A percentile compares a stretch with the other conserved stretches of the same genome.
Evolutionary conservation across 495 filamentous ascomycete species (phyloP).

Genomic region (Podospora pseudoanserina): DNA sequence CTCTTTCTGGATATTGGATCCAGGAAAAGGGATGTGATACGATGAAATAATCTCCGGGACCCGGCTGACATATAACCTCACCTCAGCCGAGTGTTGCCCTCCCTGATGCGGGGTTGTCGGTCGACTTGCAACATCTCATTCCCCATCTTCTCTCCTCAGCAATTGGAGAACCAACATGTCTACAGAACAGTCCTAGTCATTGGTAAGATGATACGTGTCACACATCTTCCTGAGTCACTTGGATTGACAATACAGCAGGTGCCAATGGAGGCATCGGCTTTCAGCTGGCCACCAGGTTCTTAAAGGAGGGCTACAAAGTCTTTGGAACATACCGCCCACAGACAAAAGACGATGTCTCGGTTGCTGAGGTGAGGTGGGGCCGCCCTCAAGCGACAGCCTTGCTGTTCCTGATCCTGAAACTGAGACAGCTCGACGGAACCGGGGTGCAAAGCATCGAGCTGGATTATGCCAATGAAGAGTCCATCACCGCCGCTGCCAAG

Average conservation of each 20-base stretch:
- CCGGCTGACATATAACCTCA: not conserved
- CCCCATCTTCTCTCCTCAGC: not conserved
- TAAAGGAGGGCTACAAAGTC: constrained; percentile 10
- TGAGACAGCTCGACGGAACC: not conserved
- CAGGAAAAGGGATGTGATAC: too few relatives aligned
- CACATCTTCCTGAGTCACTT: not conserved
- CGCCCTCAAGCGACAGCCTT: constrained; percentile 10
- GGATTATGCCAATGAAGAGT: not conserved
- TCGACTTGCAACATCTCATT: not conserved
- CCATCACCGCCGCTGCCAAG: not conserved
- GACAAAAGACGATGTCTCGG: constrained; percentile 13
- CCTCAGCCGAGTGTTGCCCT: too few relatives aligned
- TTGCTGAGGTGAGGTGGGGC: constrained; percentile 1
- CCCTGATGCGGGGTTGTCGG: not conserved
- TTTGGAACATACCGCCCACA: constrained; percentile 14
- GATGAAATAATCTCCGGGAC: too few relatives aligned
- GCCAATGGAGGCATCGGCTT: not conserved
- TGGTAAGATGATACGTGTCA: not conserved
- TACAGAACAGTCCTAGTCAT: not conserved
- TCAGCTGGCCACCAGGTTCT: not conserved
- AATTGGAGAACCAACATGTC: not conserved
- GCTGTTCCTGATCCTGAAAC: constrained; percentile 10
- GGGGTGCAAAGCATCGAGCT: not conserved
- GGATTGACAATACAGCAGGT: not conserved
- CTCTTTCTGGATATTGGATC: not conserved